phyloP scores from a whole-genome alignment of 306 rosid species.

The Quercus agrifolia region DNA sequence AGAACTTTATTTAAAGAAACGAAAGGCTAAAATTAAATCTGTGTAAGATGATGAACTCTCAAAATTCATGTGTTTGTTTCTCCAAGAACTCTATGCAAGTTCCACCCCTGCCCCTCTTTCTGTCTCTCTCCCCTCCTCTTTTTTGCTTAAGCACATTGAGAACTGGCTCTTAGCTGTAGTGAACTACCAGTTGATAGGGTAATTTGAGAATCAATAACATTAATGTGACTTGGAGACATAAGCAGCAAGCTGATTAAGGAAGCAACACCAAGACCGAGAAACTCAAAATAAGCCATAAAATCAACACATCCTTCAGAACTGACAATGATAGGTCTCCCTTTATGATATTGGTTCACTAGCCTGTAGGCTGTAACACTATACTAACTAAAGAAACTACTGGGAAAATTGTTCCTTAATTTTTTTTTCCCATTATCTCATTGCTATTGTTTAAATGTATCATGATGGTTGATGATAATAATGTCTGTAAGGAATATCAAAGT shows the following conservation, averaged over 20 bases:
- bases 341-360: background rate
- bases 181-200: background rate
- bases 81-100: background rate
- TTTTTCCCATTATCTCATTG: background rate
- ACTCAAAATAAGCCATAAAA: background rate
- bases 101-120: background rate
- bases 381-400: background rate
- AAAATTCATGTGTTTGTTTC: background rate
- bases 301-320: no score
- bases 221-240: background rate
- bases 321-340: no score
- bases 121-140: no score
- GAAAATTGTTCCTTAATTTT: background rate
- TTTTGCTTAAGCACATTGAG: no score
- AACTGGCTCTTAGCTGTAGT: background rate
- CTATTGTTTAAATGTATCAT: background rate
- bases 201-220: background rate
- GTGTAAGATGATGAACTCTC: background rate
- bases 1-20: background rate
- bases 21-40: background rate
- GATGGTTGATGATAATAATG: background rate
- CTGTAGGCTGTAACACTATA: no score
- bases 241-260: background rate
- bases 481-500: background rate
- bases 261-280: background rate